Evolutionary conservation across 2,329 filamentous ascomycete species (phyloP).

Genomic region (Westerdykella aurantiaca): DNA sequence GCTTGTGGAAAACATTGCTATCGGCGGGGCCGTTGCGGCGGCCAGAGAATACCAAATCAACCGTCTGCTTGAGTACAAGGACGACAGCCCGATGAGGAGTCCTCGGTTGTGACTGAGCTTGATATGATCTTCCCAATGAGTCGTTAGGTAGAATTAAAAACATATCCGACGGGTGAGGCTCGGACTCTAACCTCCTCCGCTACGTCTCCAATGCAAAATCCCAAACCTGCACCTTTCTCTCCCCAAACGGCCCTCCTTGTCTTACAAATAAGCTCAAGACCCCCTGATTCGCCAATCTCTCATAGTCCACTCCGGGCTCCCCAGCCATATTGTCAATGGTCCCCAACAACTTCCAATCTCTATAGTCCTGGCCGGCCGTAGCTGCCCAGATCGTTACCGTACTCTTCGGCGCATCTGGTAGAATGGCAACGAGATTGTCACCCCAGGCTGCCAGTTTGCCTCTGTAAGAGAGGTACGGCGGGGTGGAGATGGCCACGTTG

Average conservation of each 20-base stretch:
- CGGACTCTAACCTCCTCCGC: neutral
- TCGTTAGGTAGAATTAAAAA: too few species aligned
- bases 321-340: constrained; percentile 27
- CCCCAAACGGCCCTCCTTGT: constrained; percentile 29
- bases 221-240: constrained; percentile 32
- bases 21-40: too few species aligned
- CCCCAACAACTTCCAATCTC: constrained; percentile 27
- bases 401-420: constrained; percentile 27
- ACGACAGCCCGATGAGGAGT: too few species aligned
- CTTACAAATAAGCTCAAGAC: constrained; percentile 32
- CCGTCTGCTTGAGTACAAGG: too few species aligned
- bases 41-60: too few species aligned
- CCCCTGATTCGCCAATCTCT: constrained; percentile 17
- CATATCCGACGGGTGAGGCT: too few species aligned
- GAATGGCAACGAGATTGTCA: constrained; percentile 24
- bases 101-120: too few species aligned
- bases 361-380: constrained; percentile 21
- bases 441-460: constrained; percentile 27
- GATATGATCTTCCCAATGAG: too few species aligned
- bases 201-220: constrained; percentile 23
- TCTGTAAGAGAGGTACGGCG: constrained; percentile 29
- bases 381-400: constrained; percentile 26
- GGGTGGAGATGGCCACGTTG: constrained; percentile 22
- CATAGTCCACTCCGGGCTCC: constrained; percentile 30
- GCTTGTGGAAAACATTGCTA: too few species aligned